Evolutionary conservation across 2,329 filamentous ascomycete genomes (phyloP).

Genomic region (Aspergillus oerlinghausenensis): DNA sequence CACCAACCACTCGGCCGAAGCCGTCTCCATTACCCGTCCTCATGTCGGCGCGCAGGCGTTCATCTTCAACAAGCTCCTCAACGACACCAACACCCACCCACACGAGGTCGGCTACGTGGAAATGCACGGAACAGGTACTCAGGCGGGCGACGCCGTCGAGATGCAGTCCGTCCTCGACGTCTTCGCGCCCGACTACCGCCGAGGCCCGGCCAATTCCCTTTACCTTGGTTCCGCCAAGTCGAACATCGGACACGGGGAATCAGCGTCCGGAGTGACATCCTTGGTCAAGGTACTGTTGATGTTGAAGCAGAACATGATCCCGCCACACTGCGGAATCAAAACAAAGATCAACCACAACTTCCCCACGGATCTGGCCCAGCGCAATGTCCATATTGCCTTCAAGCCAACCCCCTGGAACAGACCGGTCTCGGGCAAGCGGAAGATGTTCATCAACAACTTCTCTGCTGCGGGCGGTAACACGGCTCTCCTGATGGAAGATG

Average conservation of each 20-base stretch:
- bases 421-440: slow-evolving; percentile 29
- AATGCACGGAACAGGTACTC: slow-evolving; percentile 37
- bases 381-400: slow-evolving; percentile 38
- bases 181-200: slow-evolving; percentile 27
- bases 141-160: slow-evolving; percentile 34
- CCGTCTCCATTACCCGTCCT: slow-evolving; percentile 39
- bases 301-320: slow-evolving; percentile 59
- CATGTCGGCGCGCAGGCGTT: slow-evolving; percentile 34
- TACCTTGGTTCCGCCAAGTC: slow-evolving; percentile 33
- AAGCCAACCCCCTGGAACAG: slow-evolving; percentile 37
- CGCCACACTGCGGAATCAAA: slow-evolving; percentile 65
- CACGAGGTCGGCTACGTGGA: slow-evolving; percentile 34
- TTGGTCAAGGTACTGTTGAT: slow-evolving; percentile 63
- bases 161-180: slow-evolving; percentile 33
- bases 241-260: slow-evolving; percentile 44
- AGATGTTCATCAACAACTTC: slow-evolving; percentile 59
- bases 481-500: slow-evolving; percentile 59
- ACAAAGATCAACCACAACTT: slow-evolving; percentile 33
- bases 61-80: slow-evolving; percentile 34
- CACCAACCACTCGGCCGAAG: slow-evolving; percentile 46
- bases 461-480: slow-evolving; percentile 67
- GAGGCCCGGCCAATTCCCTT: slow-evolving; percentile 29
- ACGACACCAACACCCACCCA: slow-evolving; percentile 32
- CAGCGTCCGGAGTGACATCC: slow-evolving; percentile 29
- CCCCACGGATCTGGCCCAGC: slow-evolving; percentile 28